Evolutionary conservation across 2,329 filamentous ascomycete genomes (phyloP), one percentile per base, ranked within the genome.

Genomic region (Penicillium glabrum): DNA sequence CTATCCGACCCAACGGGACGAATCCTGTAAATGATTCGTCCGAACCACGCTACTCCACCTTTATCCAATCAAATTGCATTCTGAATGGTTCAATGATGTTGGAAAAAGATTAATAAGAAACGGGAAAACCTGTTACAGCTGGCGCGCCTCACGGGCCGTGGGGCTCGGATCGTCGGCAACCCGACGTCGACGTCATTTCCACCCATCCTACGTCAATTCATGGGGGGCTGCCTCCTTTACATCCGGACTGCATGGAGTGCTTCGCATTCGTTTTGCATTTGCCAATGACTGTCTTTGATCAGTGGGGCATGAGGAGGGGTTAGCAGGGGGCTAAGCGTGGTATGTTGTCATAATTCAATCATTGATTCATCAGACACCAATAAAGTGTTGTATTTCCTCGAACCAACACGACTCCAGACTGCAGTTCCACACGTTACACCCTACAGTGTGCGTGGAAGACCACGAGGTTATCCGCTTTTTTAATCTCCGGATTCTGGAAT

Each of bases 61-160:
- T 41, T 6, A 41, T 41, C n/a, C 10, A 41, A 41, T 41, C 5
- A 35, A 19, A 5, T 41, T 53, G 35, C 7, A 53, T n/a, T 19
- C 16, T 57, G 45, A 57, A 31, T 57, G 54, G 54, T 16, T 46
- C 29, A 24, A 53, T n/a, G n/a, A 24, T 39, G 24, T 27, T 19
- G 21, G 33, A 27, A 24, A 27, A n/a, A 24, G 23, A 39, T 27
- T 11, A 37, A 26, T 26, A 8, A 19, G 26, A 31, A 45, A 37
- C 27, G 23, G n/a, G 26, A 60, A 60, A 60, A 58, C 58, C 58
- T 53, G 58, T 58, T 60, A 41, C 46, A 27, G 31, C 39, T 33
- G 27, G 26, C 6, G 24, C 33, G 46, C 33, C 31, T 49, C 45
- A 44, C 43, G 46, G 51, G 33, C 45, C 33, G 45, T 47, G 56